phyloP scores from a whole-genome alignment of 164 flowering plant species.

The Aristolochia californica region DNA sequence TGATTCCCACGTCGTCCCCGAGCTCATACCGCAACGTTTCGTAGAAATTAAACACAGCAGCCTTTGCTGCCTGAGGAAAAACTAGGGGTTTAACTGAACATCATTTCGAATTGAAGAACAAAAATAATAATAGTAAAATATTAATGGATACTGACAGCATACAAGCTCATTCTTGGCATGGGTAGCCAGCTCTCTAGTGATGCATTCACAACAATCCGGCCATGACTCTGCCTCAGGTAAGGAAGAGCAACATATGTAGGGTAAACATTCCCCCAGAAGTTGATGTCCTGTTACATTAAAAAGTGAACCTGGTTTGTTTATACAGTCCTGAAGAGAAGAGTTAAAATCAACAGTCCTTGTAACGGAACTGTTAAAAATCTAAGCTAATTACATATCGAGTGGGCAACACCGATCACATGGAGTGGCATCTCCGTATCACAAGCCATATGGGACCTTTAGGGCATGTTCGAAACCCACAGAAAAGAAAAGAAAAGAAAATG shows the following conservation, averaged over 20 bases:
- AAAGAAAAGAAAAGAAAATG: too few species aligned
- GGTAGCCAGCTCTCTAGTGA: conserved; percentile 91
- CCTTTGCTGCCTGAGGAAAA: conserved; percentile 97
- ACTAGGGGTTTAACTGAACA: too few species aligned
- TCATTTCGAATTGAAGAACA: too few species aligned
- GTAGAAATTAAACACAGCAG: conserved; percentile 77
- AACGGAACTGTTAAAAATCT: too few species aligned
- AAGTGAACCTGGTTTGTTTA: too few species aligned
- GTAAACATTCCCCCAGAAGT: conserved; percentile 96
- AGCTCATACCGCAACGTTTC: conserved; percentile 76
- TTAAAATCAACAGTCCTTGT: too few species aligned
- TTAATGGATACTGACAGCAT: conserved; percentile 50
- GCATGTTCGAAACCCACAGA: too few species aligned
- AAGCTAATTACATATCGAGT: too few species aligned
- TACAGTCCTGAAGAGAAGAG: too few species aligned
- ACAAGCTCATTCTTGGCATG: conserved; percentile 85
- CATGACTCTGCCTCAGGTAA: conserved; percentile 50
- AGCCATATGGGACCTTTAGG: too few species aligned
- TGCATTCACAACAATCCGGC: conserved; percentile 73
- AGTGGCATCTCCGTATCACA: too few species aligned
- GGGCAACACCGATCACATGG: too few species aligned
- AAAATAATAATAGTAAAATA: background rate
- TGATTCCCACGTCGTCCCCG: conserved; percentile 67
- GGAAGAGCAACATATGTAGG: conserved; percentile 89
- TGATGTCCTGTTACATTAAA: conserved; percentile 53